phyloP scores from a whole-genome alignment of 192 early-diverging fungal species.

The Coemansia sp. region DNA sequence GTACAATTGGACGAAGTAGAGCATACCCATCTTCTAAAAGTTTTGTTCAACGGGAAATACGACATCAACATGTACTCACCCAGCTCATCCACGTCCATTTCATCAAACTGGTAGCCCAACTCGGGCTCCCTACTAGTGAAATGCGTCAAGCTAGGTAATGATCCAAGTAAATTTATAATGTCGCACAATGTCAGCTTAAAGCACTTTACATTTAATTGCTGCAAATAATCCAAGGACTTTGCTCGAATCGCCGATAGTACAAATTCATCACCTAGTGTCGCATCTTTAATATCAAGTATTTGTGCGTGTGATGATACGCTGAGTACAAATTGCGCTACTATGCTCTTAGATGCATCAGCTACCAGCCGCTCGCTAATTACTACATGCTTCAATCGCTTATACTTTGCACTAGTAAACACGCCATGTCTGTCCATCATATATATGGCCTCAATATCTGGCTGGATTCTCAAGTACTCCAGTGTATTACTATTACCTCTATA shows the following conservation, averaged over 20 bases:
- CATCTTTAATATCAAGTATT: slow-evolving; percentile 13
- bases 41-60: not conserved
- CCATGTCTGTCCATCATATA: slow-evolving; percentile 11
- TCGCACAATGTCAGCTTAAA: slow-evolving; percentile 7
- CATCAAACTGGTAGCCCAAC: not conserved
- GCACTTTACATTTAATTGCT: not conserved
- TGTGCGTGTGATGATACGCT: not conserved
- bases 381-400: not conserved
- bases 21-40: not conserved
- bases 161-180: not conserved
- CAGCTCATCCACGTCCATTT: not conserved
- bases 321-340: slow-evolving; percentile 15
- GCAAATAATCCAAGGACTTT: not conserved
- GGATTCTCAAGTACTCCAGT: slow-evolving; percentile 15
- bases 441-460: slow-evolving; percentile 5
- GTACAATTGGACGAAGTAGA: not conserved
- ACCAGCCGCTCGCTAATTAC: slow-evolving; percentile 2
- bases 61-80: slow-evolving; percentile 2
- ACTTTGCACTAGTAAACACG: slow-evolving; percentile 12
- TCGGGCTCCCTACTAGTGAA: not conserved
- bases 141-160: not conserved
- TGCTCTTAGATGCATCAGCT: not conserved
- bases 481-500: slow-evolving; percentile 22
- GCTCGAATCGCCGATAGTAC: not conserved
- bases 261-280: not conserved